Evolutionary conservation across 345 rosid genomes (phyloP), one percentile per base, ranked within the genome.

Genomic region (Pseudoturritis turrita): DNA sequence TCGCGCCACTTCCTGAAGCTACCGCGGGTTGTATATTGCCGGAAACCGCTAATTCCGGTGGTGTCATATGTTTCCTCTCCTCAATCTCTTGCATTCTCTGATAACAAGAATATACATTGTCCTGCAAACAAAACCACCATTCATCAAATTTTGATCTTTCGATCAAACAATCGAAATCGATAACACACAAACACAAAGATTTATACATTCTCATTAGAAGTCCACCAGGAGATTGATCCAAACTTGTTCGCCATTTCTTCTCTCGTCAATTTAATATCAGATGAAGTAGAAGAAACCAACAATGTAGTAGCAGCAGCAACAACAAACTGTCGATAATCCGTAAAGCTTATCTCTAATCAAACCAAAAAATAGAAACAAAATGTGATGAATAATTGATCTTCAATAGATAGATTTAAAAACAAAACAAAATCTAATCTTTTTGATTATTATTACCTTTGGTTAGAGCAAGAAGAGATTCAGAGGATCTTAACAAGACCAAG

Each of bases 281-380:
- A 61, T 62, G 78, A 74, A 50, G 65, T 49, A 26, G 84, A 74
- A 60, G 95, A 88, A 54, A 86, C 94, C 64, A 90, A 70, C 25
- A 77, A 80, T 52, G 87, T 84, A 31, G 97, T 89, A n/a, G 97
- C 96, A 25, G 86, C 90, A 15, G 98, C 96, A 65, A 93, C 75
- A 23, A 76, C 37, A 15, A 90, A 93, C 14, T 96, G 94, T 49
- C 88, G 83, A 86, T 81, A 74, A 70, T 86, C 83, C 77, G 82
- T 71, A 78, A 84, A 73, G 50, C 79, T 84, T 33, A 82, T 81
- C 82, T 82, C 98, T 93, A 83, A 73, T 18, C 15, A 66, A 63
- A 69, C 62, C 37, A 21, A 57, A 41, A 7, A 26, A 7, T 28
- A 33, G 39, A 3, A 44, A 10, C 37, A n/a, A 37, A 71, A 25